phyloP scores from a whole-genome alignment of 768 basidiomycete genomes.

The Daedaleopsis nitida region DNA sequence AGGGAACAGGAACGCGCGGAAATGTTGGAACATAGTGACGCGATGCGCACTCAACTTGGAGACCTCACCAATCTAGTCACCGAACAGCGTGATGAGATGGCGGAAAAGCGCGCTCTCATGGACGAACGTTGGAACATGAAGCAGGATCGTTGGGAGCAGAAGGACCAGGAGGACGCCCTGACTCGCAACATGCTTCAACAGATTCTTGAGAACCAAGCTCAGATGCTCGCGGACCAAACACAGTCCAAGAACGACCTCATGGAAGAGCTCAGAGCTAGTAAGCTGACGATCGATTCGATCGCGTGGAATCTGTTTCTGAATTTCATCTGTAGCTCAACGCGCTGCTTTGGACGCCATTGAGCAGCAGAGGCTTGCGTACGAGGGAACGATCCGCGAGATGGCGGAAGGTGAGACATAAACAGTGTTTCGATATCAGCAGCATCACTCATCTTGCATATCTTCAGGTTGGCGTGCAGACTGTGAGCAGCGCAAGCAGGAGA shows the following conservation, averaged over 20 bases:
- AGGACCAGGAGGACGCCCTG: constrained; percentile 58
- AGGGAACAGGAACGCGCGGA: constrained; percentile 63
- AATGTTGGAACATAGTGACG: constrained; percentile 59
- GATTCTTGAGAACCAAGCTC: constrained; percentile 56
- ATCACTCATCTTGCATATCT: background rate
- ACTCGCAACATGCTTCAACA: constrained; percentile 63
- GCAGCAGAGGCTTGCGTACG: constrained; percentile 15
- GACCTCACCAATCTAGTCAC: constrained; percentile 77
- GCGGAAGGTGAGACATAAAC: constrained; percentile 17
- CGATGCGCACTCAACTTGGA: constrained; percentile 56
- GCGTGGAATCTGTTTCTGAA: background rate
- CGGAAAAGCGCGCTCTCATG: constrained; percentile 58
- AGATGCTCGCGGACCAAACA: constrained; percentile 61
- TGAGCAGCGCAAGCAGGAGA: constrained; percentile 62
- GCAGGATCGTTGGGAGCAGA: constrained; percentile 54
- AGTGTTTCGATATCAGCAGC: background rate
- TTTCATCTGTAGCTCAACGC: constrained; percentile 18
- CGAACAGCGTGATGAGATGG: constrained; percentile 60
- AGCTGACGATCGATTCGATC: background rate
- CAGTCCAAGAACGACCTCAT: constrained; percentile 57
- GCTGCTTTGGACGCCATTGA: constrained; percentile 19
- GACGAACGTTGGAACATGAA: constrained; percentile 70
- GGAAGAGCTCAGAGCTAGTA: constrained; percentile 38
- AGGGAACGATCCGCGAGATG: constrained; percentile 22
- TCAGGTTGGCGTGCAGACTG: constrained; percentile 59